A percentile compares a stretch with the other conserved stretches of the same genome.
phyloP scores from a whole-genome alignment of 345 rosid species.

The Punica granatum region DNA sequence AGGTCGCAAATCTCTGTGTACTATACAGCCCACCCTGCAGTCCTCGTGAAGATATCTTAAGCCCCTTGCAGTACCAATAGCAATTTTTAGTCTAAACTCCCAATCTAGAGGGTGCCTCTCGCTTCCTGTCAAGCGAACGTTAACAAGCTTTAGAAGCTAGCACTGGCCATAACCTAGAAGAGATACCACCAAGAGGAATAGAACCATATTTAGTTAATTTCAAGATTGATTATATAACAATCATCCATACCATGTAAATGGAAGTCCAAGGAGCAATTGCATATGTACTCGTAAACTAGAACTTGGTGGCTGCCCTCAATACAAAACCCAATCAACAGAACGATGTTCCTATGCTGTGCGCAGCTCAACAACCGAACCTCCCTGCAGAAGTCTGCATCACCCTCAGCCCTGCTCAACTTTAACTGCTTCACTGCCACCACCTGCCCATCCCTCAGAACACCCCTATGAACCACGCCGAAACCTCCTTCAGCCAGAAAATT shows the following conservation, averaged over 20 bases:
- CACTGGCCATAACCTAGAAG: neutral
- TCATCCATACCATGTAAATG: constrained; percentile 51
- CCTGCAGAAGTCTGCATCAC: constrained; percentile 62
- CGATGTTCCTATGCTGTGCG: constrained; percentile 72
- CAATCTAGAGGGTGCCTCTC: constrained; percentile 33
- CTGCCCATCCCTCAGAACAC: constrained; percentile 50
- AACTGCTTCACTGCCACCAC: constrained; percentile 64
- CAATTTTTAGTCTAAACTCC: constrained; percentile 53
- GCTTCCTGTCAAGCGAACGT: constrained; percentile 30
- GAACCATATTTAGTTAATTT: neutral
- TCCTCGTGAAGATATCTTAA: constrained; percentile 73
- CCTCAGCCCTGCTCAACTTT: constrained; percentile 36
- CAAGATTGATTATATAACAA: neutral
- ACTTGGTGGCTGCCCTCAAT: constrained; percentile 43
- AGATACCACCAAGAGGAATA: neutral
- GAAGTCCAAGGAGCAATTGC: constrained; percentile 63
- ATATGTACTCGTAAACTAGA: constrained; percentile 64
- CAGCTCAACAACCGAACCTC: constrained; percentile 69
- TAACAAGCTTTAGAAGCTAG: constrained; percentile 3
- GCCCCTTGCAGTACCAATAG: constrained; percentile 63
- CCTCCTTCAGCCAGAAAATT: constrained; percentile 64
- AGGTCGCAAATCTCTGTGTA: constrained; percentile 59
- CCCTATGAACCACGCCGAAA: constrained; percentile 52
- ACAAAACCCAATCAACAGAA: constrained; percentile 58
- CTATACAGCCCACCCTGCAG: constrained; percentile 72